A percentile compares a stretch with the other conserved stretches of the same genome.
Conservation (phyloP, 768 basidiomycete genomes). For the Russula sp. region DNA sequence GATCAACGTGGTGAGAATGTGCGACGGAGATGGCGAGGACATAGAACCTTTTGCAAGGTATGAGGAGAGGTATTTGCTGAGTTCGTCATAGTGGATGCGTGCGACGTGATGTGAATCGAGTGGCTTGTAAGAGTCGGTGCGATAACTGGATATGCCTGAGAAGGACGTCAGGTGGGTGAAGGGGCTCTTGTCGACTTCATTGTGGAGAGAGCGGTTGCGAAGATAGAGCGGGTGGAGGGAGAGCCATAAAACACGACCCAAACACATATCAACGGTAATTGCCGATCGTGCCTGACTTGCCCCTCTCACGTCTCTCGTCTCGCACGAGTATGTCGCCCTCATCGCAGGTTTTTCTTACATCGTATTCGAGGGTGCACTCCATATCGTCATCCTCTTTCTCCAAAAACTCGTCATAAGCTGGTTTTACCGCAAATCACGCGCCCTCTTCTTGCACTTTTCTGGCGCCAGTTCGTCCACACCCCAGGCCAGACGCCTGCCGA, state of each 20-base stretch:
- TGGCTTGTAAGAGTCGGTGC: conserved; percentile 72
- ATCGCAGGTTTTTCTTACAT: conserved; percentile 43
- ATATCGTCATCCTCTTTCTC: conserved; percentile 39
- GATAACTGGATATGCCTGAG: conserved; percentile 89
- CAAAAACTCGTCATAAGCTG: conserved; percentile 49
- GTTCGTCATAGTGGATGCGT: conserved; percentile 67
- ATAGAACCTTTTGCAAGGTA: conserved; percentile 70
- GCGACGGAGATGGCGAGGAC: conserved; percentile 1
- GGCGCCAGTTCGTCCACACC: conserved; percentile 39
- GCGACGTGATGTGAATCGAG: conserved; percentile 65
- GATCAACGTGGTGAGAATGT: conserved; percentile 8
- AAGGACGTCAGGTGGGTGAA: conserved; percentile 79
- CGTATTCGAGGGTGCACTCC: conserved; percentile 46
- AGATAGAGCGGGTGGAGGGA: not conserved
- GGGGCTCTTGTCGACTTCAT: conserved; percentile 51
- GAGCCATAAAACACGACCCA: conserved; percentile 20
- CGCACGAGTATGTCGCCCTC: conserved; percentile 39
- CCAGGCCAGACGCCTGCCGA: conserved; percentile 36
- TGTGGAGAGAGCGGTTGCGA: conserved; percentile 26
- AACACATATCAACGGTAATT: conserved; percentile 20
- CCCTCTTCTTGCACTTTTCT: conserved; percentile 56
- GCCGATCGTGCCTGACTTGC: conserved; percentile 34
- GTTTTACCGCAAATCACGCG: conserved; percentile 70
- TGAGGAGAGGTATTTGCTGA: conserved; percentile 63
- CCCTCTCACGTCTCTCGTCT: conserved; percentile 37